These are phyloP conservation scores for Arthrobotrys sphaeroides DNA, from an alignment of 2,329 filamentous ascomycete genomes.

Conservation along the genomic window DNA sequence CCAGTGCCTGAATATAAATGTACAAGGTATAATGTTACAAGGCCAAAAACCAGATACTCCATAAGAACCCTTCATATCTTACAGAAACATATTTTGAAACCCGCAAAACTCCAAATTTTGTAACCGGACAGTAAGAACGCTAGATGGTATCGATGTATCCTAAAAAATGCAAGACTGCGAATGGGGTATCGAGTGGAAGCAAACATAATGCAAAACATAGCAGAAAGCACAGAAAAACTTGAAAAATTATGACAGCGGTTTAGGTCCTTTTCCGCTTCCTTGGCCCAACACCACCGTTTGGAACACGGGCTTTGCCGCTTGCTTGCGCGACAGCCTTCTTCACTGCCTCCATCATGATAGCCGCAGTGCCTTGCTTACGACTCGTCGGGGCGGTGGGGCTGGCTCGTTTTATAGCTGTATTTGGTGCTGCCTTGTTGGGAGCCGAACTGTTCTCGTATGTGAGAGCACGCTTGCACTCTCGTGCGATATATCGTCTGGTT, in stretches of 20 bases:
- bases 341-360: not conserved
- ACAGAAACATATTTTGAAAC: too few species aligned
- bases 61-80: not conserved
- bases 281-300: not conserved
- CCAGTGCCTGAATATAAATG: not conserved
- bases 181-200: not conserved
- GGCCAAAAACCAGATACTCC: not conserved
- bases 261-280: conserved; percentile 34
- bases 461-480: conserved; percentile 35
- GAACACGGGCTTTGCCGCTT: conserved; percentile 21
- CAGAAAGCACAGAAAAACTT: too few species aligned
- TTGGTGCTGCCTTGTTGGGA: not conserved
- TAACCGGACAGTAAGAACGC: not conserved
- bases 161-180: not conserved
- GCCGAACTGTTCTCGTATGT: conserved; percentile 19
- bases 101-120: not conserved
- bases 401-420: not conserved
- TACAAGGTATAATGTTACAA: not conserved
- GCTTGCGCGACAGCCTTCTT: not conserved
- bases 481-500: conserved; percentile 29
- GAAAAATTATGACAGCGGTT: not conserved
- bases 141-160: not conserved
- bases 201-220: not conserved
- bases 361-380: conserved; percentile 19
- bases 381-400: not conserved